Evolutionary conservation across 2,329 filamentous ascomycete genomes (phyloP).

Genomic region (Lachnum nothofagi): DNA sequence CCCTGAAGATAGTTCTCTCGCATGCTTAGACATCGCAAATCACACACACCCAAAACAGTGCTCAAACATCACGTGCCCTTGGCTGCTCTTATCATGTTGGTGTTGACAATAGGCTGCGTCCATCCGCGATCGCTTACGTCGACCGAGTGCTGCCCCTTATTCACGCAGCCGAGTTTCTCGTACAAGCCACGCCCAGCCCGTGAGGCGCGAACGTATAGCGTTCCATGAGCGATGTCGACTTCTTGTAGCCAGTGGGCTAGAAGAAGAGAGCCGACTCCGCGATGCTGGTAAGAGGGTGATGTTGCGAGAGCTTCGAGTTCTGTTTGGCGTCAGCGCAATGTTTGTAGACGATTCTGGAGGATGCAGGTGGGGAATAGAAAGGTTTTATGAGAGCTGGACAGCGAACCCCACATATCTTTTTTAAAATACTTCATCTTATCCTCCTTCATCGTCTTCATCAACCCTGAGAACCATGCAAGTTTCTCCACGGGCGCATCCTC

Average conservation of each 20-base stretch:
- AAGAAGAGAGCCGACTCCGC: conserved; percentile 5
- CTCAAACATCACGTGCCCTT: conserved; percentile 4
- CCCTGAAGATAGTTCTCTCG: conserved; percentile 4
- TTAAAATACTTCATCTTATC: conserved; percentile 7
- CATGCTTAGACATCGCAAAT: conserved; percentile 3
- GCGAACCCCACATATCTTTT: conserved; percentile 6
- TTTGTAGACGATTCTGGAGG: conserved; percentile 3
- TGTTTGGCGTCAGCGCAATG: conserved; percentile 3
- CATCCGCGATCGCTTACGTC: conserved; percentile 5
- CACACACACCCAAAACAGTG: conserved; percentile 1
- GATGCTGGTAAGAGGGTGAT: conserved; percentile 2
- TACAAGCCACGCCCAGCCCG: conserved; percentile 5
- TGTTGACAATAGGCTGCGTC: conserved; percentile 5
- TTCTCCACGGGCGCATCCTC: conserved; percentile 2
- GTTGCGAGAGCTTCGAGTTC: conserved; percentile 5
- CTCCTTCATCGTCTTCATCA: conserved; percentile 7
- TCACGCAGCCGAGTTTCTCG: conserved; percentile 4
- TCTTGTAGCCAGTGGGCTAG: conserved; percentile 6
- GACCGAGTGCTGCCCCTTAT: conserved; percentile 4
- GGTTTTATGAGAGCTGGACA: conserved; percentile 3
- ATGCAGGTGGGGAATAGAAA: neutral
- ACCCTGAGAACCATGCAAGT: conserved; percentile 4
- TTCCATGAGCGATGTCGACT: conserved; percentile 6
- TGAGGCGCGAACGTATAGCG: conserved; percentile 5
- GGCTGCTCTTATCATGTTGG: conserved; percentile 8